These are phyloP conservation scores for Benincasa hispida DNA, from an alignment of 306 rosid species.

Conservation along the genomic window DNA sequence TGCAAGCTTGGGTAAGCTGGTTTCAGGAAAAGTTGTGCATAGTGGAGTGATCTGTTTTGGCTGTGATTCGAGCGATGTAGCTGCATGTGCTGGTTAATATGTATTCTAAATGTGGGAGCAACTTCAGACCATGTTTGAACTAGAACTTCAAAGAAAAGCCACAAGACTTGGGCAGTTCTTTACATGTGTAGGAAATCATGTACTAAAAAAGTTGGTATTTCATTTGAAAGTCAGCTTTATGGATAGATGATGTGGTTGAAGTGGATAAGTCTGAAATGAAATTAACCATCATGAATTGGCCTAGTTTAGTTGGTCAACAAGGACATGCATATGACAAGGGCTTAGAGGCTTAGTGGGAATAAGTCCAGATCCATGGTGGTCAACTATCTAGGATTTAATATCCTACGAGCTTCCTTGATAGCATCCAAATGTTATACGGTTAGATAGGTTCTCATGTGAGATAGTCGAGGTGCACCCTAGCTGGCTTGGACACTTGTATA, in stretches of 20 bases:
- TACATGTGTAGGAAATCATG: background rate
- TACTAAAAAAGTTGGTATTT: background rate
- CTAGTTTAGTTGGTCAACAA: background rate
- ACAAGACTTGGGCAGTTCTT: background rate
- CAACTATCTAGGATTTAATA: background rate
- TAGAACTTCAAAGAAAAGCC: background rate
- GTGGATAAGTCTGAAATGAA: background rate
- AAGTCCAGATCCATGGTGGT: background rate
- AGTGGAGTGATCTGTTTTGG: constrained; percentile 42
- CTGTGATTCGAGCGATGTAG: constrained; percentile 36
- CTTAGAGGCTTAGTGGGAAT: background rate
- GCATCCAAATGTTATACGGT: too few relatives aligned
- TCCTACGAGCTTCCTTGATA: background rate
- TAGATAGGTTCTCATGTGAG: background rate
- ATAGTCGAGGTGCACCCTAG: too few relatives aligned
- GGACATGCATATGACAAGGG: background rate
- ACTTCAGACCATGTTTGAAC: background rate
- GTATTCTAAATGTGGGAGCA: constrained; percentile 78
- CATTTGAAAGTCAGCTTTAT: background rate
- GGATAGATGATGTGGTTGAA: background rate
- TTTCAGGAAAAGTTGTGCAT: constrained; percentile 56
- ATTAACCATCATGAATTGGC: background rate
- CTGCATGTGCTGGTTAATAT: constrained; percentile 71
- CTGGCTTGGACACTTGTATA: background rate
- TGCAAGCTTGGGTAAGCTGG: constrained; percentile 58